Conservation (phyloP, 192 early-diverging fungal species). For the Obelidium mucronatum region DNA sequence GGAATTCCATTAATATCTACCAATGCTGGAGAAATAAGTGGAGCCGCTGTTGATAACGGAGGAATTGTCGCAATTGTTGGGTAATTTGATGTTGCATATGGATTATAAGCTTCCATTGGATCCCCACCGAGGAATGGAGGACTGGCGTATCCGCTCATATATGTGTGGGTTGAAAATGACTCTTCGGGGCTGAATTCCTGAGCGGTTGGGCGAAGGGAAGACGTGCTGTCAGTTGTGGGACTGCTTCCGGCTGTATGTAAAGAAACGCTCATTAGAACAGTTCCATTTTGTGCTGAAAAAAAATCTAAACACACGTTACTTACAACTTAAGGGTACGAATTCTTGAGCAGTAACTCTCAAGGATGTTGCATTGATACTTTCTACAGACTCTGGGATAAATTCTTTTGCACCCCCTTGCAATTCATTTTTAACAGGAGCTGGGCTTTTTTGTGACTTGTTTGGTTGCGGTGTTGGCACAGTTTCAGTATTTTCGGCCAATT, state of each 20-base stretch:
- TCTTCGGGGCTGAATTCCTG: constrained; percentile 1
- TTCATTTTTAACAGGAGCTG: no score
- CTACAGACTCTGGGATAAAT: no score
- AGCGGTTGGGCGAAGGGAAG: constrained; percentile 10
- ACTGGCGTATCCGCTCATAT: background rate
- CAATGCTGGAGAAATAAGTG: background rate
- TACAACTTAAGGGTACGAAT: constrained; percentile 4
- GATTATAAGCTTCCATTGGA: constrained; percentile 15
- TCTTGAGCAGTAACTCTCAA: constrained; percentile 18
- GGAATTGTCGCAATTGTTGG: background rate
- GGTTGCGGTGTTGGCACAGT: no score
- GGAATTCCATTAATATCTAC: no score
- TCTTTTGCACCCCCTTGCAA: no score
- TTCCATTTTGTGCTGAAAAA: background rate
- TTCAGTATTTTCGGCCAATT: no score
- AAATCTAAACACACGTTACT: background rate
- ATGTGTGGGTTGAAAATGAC: background rate
- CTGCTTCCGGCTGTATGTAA: background rate
- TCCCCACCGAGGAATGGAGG: constrained; percentile 27
- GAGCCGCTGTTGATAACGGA: background rate
- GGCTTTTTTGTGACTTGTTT: no score
- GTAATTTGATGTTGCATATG: background rate
- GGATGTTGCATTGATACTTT: background rate
- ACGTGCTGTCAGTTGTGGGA: background rate
- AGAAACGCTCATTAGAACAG: constrained; percentile 1